These are phyloP conservation scores for Myotisia sp. DNA, from an alignment of 2,329 filamentous ascomycete genomes.

Conservation along the genomic window DNA sequence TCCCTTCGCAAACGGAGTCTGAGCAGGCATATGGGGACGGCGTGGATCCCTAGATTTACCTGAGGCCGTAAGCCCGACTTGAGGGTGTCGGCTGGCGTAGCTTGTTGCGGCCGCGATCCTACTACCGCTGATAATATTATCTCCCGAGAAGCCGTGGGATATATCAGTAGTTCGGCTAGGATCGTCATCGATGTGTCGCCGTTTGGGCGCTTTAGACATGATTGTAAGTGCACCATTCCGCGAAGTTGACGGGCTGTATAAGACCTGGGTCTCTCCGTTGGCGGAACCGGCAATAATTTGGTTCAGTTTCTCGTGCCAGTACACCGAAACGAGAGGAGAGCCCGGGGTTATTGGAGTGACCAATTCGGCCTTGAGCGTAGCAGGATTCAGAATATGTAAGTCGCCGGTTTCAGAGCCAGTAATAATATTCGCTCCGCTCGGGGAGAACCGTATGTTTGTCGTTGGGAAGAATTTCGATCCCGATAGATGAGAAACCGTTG, in stretches of 20 bases:
- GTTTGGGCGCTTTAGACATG: conserved; percentile 87
- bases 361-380: conserved; percentile 70
- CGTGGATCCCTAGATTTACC: conserved; percentile 67
- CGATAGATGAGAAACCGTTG: conserved; percentile 62
- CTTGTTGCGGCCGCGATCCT: conserved; percentile 61
- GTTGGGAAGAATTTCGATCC: conserved; percentile 73
- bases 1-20: conserved; percentile 80
- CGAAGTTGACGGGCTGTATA: conserved; percentile 81
- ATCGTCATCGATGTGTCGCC: conserved; percentile 89
- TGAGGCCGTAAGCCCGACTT: conserved; percentile 60
- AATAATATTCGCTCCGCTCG: conserved; percentile 68
- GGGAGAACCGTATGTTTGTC: conserved; percentile 79
- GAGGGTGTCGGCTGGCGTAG: conserved; percentile 48
- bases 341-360: conserved; percentile 80
- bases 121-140: conserved; percentile 59
- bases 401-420: conserved; percentile 77
- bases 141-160: conserved; percentile 64
- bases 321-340: conserved; percentile 64
- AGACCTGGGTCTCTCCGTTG: conserved; percentile 74
- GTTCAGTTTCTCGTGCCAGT: conserved; percentile 91
- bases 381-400: conserved; percentile 84
- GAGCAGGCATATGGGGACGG: conserved; percentile 66
- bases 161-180: conserved; percentile 73
- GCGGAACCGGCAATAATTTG: conserved; percentile 91
- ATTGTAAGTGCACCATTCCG: conserved; percentile 69